These are phyloP conservation scores for Mychonastes homosphaera DNA, from an alignment of 139 green algal species.

Conservation along the genomic window DNA sequence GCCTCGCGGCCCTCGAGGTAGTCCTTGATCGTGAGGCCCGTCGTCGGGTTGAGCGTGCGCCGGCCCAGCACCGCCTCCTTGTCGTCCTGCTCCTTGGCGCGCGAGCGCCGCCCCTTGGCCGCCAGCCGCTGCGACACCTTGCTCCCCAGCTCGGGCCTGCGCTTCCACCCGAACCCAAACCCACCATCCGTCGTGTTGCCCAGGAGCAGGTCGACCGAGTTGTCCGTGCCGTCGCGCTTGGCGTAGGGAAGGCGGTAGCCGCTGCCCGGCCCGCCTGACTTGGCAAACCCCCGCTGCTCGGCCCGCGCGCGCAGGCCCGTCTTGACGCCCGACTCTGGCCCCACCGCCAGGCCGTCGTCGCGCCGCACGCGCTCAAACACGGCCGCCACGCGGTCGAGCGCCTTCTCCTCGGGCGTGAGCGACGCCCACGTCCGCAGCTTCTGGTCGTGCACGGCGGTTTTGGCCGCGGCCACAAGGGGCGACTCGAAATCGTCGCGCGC, in stretches of 20 bases:
- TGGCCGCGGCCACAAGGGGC: conserved; percentile 24
- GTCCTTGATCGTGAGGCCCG: no score
- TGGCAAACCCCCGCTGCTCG: no score
- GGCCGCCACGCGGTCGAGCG: conserved; percentile 21
- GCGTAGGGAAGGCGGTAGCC: no score
- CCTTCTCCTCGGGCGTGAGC: conserved; percentile 29
- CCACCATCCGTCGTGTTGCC: conserved; percentile 29
- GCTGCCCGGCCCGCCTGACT: no score
- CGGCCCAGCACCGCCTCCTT: conserved; percentile 36
- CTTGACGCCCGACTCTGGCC: no score
- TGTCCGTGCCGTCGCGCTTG: neutral
- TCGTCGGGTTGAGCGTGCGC: conserved; percentile 43
- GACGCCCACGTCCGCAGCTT: conserved; percentile 38
- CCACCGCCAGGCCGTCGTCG: conserved; percentile 2
- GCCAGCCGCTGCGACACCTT: neutral
- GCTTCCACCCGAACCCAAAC: conserved; percentile 25
- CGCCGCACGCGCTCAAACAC: conserved; percentile 28
- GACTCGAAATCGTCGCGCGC: conserved; percentile 29
- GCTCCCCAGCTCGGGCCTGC: conserved; percentile 12
- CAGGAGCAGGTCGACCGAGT: neutral
- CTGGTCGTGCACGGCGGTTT: conserved; percentile 26
- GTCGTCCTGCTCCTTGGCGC: conserved; percentile 41
- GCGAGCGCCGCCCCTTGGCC: neutral
- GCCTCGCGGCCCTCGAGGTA: no score
- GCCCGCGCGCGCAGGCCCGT: no score